Percentiles rank a stretch among this genome's conserved stretches.
phyloP scores from a whole-genome alignment of 306 rosid genomes.

The Pueraria montana region DNA sequence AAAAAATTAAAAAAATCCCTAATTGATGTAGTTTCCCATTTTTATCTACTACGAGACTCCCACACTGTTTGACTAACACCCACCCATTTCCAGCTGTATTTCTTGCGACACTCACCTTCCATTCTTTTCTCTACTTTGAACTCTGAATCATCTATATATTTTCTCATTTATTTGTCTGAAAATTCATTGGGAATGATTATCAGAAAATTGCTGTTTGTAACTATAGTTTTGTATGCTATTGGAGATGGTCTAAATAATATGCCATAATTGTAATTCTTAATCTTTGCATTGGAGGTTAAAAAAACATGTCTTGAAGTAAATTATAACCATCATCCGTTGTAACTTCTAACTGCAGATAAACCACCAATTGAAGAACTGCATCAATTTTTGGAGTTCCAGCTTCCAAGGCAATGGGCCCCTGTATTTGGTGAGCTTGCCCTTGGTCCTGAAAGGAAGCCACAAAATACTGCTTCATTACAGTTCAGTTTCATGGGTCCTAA shows the following conservation, averaged over 20 bases:
- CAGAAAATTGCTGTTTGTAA: neutral
- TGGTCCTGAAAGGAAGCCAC: slow-evolving; percentile 78
- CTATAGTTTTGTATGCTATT: slow-evolving; percentile 7
- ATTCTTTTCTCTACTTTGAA: neutral
- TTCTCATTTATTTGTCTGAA: slow-evolving; percentile 23
- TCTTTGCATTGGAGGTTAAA: neutral
- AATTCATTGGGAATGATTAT: neutral
- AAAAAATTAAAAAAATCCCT: neutral
- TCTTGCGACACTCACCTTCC: neutral
- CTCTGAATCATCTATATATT: neutral
- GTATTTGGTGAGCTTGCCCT: slow-evolving; percentile 87
- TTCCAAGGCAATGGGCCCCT: slow-evolving; percentile 92
- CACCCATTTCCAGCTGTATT: neutral
- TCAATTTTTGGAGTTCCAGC: slow-evolving; percentile 87
- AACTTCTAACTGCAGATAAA: slow-evolving; percentile 66
- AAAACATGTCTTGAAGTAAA: neutral
- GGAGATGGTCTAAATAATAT: neutral
- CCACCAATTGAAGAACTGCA: slow-evolving; percentile 74
- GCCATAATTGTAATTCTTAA: neutral
- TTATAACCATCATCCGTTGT: slow-evolving; percentile 14
- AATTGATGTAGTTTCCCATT: neutral
- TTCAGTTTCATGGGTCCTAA: slow-evolving; percentile 95
- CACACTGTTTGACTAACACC: neutral
- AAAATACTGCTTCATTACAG: slow-evolving; percentile 72
- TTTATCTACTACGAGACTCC: neutral